Evolutionary conservation across 768 basidiomycete species (phyloP), one percentile per base, ranked within the genome.

Genomic region (Antrodiella citrinella): DNA sequence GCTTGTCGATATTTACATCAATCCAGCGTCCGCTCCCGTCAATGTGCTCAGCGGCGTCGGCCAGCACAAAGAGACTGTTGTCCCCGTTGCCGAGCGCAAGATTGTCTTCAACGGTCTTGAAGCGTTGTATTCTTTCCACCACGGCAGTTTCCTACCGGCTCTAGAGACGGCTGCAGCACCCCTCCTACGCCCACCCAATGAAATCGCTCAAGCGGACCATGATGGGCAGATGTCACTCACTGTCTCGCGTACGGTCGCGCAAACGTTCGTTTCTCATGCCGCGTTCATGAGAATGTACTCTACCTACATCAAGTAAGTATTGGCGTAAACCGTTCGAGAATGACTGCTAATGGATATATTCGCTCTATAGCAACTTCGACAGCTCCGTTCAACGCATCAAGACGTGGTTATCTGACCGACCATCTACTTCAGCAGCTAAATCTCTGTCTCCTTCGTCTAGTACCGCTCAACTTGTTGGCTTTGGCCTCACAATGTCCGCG

Each of bases 211-310:
- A 40, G 69, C 72, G 15, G 90, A 92, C 59, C 67, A 72, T 3
- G 84, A 89, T 52, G 91, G 90, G 0, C 77, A 81, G 50, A 61
- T 88, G 30, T 91, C 92, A 0, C 65, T 83, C 47, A 72, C 71
- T 42, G 88, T 90, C 12, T 91, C 90, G 0, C 86, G 78, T 52
- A 76, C 80, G 12, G 85, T 99, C 30, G 94, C 90, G 4, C 77
- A 84, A 51, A 92, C 90, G 44, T 99, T 98, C 67, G 71, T 91
- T 49, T 88, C 86, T 48, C 93, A 99, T 66, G 90, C 92, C 24
- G 92, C 95, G 3, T 97, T 97, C 72, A 91, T 99, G 90, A 90
- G 76, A 71, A 97, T 98, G 87, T 99, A 99, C 65, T 93, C 92
- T 25, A 88, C 86, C 41, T 99, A 97, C 65, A 95, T 95, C 75